Percentiles rank a stretch among this genome's conserved stretches.
These are phyloP conservation scores for Protomyces inouyei DNA, from an alignment of 1,139 yeast genomes.

Conservation along the genomic window DNA sequence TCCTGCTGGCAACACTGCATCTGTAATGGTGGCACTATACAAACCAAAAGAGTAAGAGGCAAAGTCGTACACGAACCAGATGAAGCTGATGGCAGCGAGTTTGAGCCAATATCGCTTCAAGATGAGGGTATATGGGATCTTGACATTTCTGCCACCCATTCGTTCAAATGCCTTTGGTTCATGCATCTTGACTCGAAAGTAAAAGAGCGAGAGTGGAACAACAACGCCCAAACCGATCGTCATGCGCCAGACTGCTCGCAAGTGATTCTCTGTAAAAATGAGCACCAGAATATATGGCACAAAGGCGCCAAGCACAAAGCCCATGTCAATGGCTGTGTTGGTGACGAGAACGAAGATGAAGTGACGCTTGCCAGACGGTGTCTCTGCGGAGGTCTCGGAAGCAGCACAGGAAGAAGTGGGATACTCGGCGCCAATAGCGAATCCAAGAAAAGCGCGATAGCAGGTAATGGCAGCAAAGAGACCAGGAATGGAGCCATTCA, in stretches of 20 bases:
- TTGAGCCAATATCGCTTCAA: slow-evolving; percentile 84
- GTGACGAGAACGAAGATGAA: slow-evolving; percentile 55
- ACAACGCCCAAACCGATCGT: slow-evolving; percentile 91
- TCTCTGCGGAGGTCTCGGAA: slow-evolving; percentile 77
- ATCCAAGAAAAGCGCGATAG: slow-evolving; percentile 80
- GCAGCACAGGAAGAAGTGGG: slow-evolving; percentile 92
- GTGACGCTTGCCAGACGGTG: slow-evolving; percentile 78
- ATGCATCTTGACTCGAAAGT: slow-evolving; percentile 66
- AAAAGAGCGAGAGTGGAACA: slow-evolving; percentile 73
- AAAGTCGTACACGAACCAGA: slow-evolving; percentile 92
- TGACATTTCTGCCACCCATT: slow-evolving; percentile 59
- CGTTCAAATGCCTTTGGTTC: slow-evolving; percentile 69
- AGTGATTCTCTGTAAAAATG: slow-evolving; percentile 68
- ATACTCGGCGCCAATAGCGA: slow-evolving; percentile 71
- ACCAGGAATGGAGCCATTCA: slow-evolving; percentile 58
- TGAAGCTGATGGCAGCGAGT: slow-evolving; percentile 59
- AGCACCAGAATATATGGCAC: slow-evolving; percentile 81
- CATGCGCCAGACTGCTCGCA: slow-evolving; percentile 84
- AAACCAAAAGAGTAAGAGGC: slow-evolving; percentile 82
- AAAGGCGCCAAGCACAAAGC: slow-evolving; percentile 77
- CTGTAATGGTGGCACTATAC: slow-evolving; percentile 65
- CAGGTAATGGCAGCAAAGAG: slow-evolving; percentile 76
- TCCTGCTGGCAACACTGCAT: slow-evolving; percentile 49
- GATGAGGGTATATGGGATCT: slow-evolving; percentile 63
- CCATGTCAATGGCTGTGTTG: slow-evolving; percentile 78